These are phyloP conservation scores for Chrysoporthe austroafricana DNA, from an alignment of 2,329 filamentous ascomycete genomes.

Conservation along the genomic window DNA sequence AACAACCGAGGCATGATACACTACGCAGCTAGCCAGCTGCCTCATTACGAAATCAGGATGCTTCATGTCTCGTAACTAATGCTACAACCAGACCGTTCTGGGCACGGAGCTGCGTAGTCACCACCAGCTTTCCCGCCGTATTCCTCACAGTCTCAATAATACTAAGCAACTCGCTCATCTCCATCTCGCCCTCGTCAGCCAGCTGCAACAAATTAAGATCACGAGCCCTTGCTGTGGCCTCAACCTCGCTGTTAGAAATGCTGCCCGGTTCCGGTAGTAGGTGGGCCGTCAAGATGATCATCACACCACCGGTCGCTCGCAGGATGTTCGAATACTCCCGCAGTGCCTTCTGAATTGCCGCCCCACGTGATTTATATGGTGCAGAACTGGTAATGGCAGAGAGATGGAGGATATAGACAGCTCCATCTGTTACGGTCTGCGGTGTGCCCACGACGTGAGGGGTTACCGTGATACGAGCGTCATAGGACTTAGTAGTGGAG, in stretches of 20 bases:
- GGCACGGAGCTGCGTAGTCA: constrained; percentile 33
- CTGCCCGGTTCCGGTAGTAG: constrained; percentile 34
- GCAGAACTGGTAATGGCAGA: constrained; percentile 27
- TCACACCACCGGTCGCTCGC: constrained; percentile 32
- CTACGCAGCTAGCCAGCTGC: no score
- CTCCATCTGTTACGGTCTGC: constrained; percentile 38
- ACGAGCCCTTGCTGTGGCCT: constrained; percentile 33
- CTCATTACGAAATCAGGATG: neutral
- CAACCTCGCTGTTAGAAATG: constrained; percentile 30
- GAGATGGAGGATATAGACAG: constrained; percentile 41
- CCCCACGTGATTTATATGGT: neutral
- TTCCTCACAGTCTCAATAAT: constrained; percentile 36
- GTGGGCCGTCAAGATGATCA: constrained; percentile 36
- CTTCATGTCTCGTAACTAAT: constrained; percentile 3
- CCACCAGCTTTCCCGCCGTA: constrained; percentile 31
- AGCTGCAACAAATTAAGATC: constrained; percentile 40
- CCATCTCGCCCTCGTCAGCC: constrained; percentile 35
- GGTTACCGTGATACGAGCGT: neutral
- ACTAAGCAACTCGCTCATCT: constrained; percentile 36
- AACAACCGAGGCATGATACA: no score
- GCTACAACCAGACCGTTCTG: constrained; percentile 6
- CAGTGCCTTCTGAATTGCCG: constrained; percentile 36
- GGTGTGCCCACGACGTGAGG: constrained; percentile 27
- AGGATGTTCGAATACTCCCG: constrained; percentile 39
- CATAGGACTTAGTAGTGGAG: neutral